A percentile compares a stretch with the other conserved stretches of the same genome.
Evolutionary conservation across 2,329 filamentous ascomycete species (phyloP).

Genomic region (Periconia digitata): DNA sequence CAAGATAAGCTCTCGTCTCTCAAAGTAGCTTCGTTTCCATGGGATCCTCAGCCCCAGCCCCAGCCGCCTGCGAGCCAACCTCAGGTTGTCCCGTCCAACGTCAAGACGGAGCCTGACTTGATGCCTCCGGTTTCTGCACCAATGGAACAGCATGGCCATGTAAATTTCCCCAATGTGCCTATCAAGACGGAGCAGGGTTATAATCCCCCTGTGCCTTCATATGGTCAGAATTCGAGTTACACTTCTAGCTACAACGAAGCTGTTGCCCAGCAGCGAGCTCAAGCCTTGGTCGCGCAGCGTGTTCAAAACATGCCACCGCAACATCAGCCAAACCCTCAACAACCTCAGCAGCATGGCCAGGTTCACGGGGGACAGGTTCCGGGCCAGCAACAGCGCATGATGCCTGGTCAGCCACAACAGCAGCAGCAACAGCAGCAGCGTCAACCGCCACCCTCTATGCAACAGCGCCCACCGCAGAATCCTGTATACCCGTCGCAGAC

Average conservation of each 20-base stretch:
- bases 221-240: slow-evolving; percentile 29
- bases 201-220: slow-evolving; percentile 29
- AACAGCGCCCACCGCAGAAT: slow-evolving; percentile 44
- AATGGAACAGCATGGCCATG: slow-evolving; percentile 21
- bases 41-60: slow-evolving; percentile 74
- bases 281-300: slow-evolving; percentile 48
- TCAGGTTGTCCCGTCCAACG: slow-evolving; percentile 47
- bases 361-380: slow-evolving; percentile 33
- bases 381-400: slow-evolving; percentile 29
- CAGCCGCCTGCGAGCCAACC: slow-evolving; percentile 43
- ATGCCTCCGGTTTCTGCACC: slow-evolving; percentile 32
- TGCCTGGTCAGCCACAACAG: slow-evolving; percentile 24
- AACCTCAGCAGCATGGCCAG: slow-evolving; percentile 21
- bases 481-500: slow-evolving; percentile 61
- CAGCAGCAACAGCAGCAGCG: slow-evolving; percentile 32
- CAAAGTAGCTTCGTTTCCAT: slow-evolving; percentile 85
- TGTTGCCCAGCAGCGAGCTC: slow-evolving; percentile 58
- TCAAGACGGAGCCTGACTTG: slow-evolving; percentile 34
- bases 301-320: slow-evolving; percentile 31
- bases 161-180: slow-evolving; percentile 40
- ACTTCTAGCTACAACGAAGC: slow-evolving; percentile 44
- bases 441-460: slow-evolving; percentile 39
- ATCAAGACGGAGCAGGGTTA: slow-evolving; percentile 56
- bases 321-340: slow-evolving; percentile 34
- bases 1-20: slow-evolving; percentile 85